Evolutionary conservation across 2,329 filamentous ascomycete genomes (phyloP), one percentile per base, ranked within the genome.

Genomic region (Ceratocystis ficicola): DNA sequence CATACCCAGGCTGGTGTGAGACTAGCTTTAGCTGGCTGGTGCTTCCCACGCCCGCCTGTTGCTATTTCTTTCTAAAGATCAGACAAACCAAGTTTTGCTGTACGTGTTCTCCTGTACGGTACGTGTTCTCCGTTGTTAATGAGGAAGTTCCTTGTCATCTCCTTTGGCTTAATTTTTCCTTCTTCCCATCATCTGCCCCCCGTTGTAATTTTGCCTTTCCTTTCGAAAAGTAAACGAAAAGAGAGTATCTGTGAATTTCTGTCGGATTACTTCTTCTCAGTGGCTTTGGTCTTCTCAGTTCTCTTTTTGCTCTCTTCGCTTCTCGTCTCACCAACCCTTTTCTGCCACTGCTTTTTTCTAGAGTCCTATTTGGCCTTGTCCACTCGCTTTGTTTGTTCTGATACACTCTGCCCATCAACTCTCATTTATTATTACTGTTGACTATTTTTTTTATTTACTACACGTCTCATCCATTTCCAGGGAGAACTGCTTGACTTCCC

Each of bases 401-500:
- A 32, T 32, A 59, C 30, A 12, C 36, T n/a, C 28, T 41, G 15
- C 8, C 36, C 36, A 41, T 41, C 10, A 5, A 41, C 36, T 41
- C 10, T 59, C 55, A 28, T 59, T 59, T 62, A 44, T 44, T 28
- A 44, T 30, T 64, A 2, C 46, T n/a, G 32, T 64, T 57, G 12
- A 41, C 36, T 44, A 44, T 20, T 63, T 64, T 64, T n/a, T 22
- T 48, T 52, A 63, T 62, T 63, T 63, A 36, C 64, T 44, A 4
- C 61, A 66, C 65, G 32, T 46, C 55, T 61, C 62, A 44, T 64
- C 50, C 65, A 61, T 55, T 44, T 59, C 32, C 30, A 22, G 36
- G 50, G 28, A 50, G 17, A 61, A 60, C 17, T 61, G 28, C 41
- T 30, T 15, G n/a, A 64, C 22, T 17, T 59, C 62, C 32, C 41